Base-by-base conservation (phyloP, 257 asterid species). In the Cruciata laevipes region DNA sequence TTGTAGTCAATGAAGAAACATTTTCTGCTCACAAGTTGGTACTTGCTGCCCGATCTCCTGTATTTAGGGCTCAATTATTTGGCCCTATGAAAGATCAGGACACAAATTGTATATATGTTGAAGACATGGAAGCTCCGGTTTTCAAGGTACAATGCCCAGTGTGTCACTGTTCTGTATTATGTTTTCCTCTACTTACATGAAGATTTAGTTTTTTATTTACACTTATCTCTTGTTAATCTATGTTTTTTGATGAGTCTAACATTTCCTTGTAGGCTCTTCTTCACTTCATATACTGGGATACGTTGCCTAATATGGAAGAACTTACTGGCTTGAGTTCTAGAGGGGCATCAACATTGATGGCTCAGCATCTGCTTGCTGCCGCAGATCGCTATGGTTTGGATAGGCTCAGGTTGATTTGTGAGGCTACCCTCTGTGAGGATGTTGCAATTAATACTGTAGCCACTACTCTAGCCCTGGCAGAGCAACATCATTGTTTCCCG, bases 1-100 rank as follows among this genome's bases (percentile, higher is more conserved):
- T 90, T 37, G 91, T 86, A 40, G 89, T 93, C 71, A 80, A 83
- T 79, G 99, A 86, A 58, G 95, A 93, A 76, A 71, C 68, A 0
- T 86, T 86, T 79, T 60, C 87, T 12, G 99, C 90, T 66, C 99
- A 93, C 84, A 93, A 93, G 81, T 78, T 90, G 80, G 89, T 93
- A 38, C 95, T 93, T 77, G 96, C 96, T 44, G 96, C 99, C 67
- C 96, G 96, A 23, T 93, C 99, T 52, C 97, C 99, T 7, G 97
- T 89, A 61, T 90, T 93, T 72, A 82, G 94, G 76, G 99, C 95
- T 73, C 99, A 90, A 71, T 84, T 93, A 25, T 90, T 76, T 82
- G 99, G 99, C 63, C 97, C 97, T 67, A 90, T 89, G 99, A 93
- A 86, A 83, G 96, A 86, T 78, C 94, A 88, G 61, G 78, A 86